Base-by-base conservation (phyloP, 441 rosid species). In the Codiaeum variegatum region DNA sequence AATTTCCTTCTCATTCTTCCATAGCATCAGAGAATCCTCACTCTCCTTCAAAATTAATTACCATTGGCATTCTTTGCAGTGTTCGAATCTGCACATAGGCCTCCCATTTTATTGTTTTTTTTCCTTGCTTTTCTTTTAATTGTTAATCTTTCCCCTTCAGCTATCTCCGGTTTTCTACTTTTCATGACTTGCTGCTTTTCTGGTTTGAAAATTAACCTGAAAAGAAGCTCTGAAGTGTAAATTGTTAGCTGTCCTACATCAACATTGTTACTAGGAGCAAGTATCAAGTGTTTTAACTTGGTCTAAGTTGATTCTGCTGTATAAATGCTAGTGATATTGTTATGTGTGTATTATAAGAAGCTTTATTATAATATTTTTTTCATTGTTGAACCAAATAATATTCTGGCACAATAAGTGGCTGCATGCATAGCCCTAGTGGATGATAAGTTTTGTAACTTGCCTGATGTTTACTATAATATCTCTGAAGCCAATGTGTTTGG, bases 301-400 rank as follows among this genome's bases (percentile, higher is more conserved):
- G 23, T 26, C 21, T 18, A 19, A 46, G 44, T 51, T 49, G 4
- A 49, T 49, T 15, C 28, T 31, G 60, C 60, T 3, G 5, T 49
- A 34, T 47, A 29, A 49, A 1, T 15, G 32, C 52, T 51, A 21
- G 23, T 51, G 28, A 19, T 7, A 4, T 18, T 12, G 15, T 65
- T 32, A 26, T 5, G 2, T 51, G 7, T 31, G 60, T n/a, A 7
- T 24, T 52, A 13, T 32, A 29, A 4, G 58, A 28, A 49, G 46
- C 23, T 21, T 5, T 29, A 6, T 44, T 46, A 52, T 55, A 7
- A 49, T 51, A 28, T 15, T 46, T 13, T 5, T 49, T 60, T 51
- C 44, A 44, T 46, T 56, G 36, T 46, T 71, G 31, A 44, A 70
- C 47, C 40, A 70, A 44, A 28, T 19, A 31, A 47, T n/a, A 32